phyloP scores from a whole-genome alignment of 2,329 filamentous ascomycete species.

The Trichoderma citrinoviride region DNA sequence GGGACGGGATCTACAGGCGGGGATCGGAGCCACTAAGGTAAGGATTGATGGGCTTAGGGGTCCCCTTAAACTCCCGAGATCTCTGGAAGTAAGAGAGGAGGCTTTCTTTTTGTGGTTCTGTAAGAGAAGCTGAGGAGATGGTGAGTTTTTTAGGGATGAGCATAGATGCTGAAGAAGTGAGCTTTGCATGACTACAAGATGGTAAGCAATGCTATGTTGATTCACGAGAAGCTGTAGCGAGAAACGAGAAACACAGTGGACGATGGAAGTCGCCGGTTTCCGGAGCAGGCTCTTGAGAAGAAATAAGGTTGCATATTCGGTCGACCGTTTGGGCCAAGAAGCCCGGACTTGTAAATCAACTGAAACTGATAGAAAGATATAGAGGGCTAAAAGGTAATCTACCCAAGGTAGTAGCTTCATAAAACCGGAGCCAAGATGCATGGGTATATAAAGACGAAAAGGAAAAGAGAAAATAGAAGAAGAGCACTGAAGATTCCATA shows the following conservation, averaged over 20 bases:
- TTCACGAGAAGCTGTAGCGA: background rate
- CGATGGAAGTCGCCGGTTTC: background rate
- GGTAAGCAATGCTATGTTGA: background rate
- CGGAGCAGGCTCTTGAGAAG: background rate
- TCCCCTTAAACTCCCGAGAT: background rate
- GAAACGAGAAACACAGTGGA: background rate
- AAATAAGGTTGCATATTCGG: background rate
- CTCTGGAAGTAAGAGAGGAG: background rate
- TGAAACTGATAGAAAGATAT: too few species aligned
- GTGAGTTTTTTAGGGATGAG: background rate
- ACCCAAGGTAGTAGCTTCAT: too few species aligned
- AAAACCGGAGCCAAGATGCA: too few species aligned
- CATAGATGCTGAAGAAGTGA: background rate
- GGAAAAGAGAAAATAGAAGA: too few species aligned
- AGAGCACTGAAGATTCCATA: too few species aligned
- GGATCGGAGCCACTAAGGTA: background rate
- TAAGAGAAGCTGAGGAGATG: background rate
- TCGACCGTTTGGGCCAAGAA: background rate
- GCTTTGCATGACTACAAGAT: background rate
- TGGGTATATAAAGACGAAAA: too few species aligned
- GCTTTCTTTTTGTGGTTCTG: background rate
- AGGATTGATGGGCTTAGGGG: background rate
- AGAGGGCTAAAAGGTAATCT: background rate
- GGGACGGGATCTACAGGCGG: background rate
- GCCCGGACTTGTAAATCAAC: background rate